phyloP scores from a whole-genome alignment of 768 basidiomycete genomes.

The Suillus luteus region DNA sequence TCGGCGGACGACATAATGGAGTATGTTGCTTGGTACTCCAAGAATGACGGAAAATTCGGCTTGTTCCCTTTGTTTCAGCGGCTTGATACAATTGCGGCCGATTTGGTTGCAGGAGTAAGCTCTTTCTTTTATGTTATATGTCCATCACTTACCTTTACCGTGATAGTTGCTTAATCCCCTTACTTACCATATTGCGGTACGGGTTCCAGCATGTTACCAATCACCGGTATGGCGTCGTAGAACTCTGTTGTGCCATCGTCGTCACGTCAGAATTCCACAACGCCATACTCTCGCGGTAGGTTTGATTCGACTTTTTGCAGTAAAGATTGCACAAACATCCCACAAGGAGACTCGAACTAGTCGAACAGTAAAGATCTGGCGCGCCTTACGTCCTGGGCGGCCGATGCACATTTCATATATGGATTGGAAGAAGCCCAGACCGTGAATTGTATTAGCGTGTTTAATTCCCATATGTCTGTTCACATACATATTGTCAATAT shows the following conservation, averaged over 20 bases:
- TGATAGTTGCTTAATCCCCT: not conserved
- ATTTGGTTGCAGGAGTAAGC: conserved; percentile 37
- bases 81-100: conserved; percentile 25
- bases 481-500: too few species aligned
- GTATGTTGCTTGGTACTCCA: conserved; percentile 24
- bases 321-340: too few species aligned
- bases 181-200: too few species aligned
- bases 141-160: not conserved
- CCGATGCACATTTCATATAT: not conserved
- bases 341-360: not conserved
- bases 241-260: too few species aligned
- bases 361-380: not conserved
- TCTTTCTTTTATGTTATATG: not conserved
- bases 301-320: not conserved
- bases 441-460: too few species aligned
- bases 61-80: conserved; percentile 26
- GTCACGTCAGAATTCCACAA: conserved; percentile 25
- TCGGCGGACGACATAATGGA: conserved; percentile 24
- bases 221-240: conserved; percentile 8
- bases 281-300: conserved; percentile 23
- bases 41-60: conserved; percentile 5
- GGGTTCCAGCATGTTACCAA: not conserved
- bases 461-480: too few species aligned
- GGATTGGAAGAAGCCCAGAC: not conserved
- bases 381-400: not conserved